Base-by-base conservation (phyloP, 1,139 yeast genomes). In the Entelexis sorbosivorans region DNA sequence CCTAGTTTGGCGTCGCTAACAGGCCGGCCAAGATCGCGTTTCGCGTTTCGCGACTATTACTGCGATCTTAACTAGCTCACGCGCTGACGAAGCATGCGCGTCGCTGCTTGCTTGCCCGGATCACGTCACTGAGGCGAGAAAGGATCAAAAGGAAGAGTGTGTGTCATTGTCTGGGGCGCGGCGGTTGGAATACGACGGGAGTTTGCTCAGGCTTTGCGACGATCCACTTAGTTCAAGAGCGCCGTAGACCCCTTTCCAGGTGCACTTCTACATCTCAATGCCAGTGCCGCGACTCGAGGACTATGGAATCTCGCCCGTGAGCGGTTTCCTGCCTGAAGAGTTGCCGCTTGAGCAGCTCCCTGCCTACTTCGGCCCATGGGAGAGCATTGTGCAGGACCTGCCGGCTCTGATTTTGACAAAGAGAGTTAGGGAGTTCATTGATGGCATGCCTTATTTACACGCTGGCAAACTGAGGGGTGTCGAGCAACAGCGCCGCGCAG, bases 321-420 rank as follows among this genome's bases (percentile, higher is more conserved):
- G 85, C 0, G 96, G 96, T 40, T 89, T 89, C 63, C 72, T 89
- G 44, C 96, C 96, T 2, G 73, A 74, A 13, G 71, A 72, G 49
- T 68, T 75, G 31, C 96, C 96, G 0, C 69, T 83, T 20, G 71
- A 68, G 38, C 65, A 71, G 36, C 73, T 89, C 39, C 79, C 88
- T 0, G 76, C 77, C 52, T 85, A 82, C 63, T 86, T 77, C 62
- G 69, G 70, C 47, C 82, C 86, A 2, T 89, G 97, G 97, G 96
- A 89, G 63, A 62, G 64, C 17, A 63, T 86, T 28, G 88, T 74
- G 9, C 69, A 68, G 28, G 78, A 78, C 53, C 72, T 89, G 45
- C 95, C 95, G 3, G 77, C 89, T 1, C 70, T 88, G 51, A 72
- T 88, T 32, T 71, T 85, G 57, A 77, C 93, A 6, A 76, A 76